Conservation (phyloP, 768 basidiomycete species). For the Boletus speciosus region DNA sequence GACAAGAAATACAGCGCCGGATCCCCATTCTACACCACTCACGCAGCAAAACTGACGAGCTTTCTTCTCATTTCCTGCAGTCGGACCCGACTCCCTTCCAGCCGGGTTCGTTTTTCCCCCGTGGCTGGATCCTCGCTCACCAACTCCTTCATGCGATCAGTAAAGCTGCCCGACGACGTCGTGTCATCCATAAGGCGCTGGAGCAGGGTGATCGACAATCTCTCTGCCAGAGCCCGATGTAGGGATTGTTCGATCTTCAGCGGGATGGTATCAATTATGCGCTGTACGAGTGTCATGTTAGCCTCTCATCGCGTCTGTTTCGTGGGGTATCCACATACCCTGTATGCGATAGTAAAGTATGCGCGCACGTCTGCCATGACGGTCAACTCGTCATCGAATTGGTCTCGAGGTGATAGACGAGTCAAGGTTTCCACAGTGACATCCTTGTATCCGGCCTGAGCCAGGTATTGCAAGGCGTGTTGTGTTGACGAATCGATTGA, state of each 20-base stretch:
- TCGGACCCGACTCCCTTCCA: slow-evolving; percentile 32
- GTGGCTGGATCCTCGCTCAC: slow-evolving; percentile 44
- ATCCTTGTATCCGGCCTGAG: slow-evolving; percentile 26
- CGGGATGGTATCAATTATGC: slow-evolving; percentile 54
- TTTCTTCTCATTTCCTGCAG: slow-evolving; percentile 40
- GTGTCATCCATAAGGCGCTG: slow-evolving; percentile 27
- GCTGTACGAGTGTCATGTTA: slow-evolving; percentile 32
- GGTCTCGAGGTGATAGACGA: slow-evolving; percentile 23
- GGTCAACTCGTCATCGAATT: slow-evolving; percentile 41
- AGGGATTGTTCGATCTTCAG: slow-evolving; percentile 46
- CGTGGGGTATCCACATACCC: slow-evolving; percentile 36
- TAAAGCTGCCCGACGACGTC: slow-evolving; percentile 8
- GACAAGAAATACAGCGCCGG: background rate
- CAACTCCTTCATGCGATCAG: slow-evolving; percentile 37
- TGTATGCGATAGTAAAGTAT: slow-evolving; percentile 54
- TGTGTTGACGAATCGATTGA: background rate
- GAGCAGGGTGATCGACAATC: slow-evolving; percentile 36
- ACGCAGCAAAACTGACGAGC: slow-evolving; percentile 29
- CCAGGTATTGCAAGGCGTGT: slow-evolving; percentile 26
- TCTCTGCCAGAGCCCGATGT: slow-evolving; percentile 37
- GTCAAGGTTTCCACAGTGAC: slow-evolving; percentile 25
- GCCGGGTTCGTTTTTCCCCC: slow-evolving; percentile 32
- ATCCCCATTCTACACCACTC: background rate
- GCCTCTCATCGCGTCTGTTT: background rate
- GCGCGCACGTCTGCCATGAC: slow-evolving; percentile 56